Percentiles rank a stretch among this genome's conserved stretches.
Evolutionary conservation across 1,284 basidiomycete genomes (phyloP).

Genomic region (Agaricales sp.): DNA sequence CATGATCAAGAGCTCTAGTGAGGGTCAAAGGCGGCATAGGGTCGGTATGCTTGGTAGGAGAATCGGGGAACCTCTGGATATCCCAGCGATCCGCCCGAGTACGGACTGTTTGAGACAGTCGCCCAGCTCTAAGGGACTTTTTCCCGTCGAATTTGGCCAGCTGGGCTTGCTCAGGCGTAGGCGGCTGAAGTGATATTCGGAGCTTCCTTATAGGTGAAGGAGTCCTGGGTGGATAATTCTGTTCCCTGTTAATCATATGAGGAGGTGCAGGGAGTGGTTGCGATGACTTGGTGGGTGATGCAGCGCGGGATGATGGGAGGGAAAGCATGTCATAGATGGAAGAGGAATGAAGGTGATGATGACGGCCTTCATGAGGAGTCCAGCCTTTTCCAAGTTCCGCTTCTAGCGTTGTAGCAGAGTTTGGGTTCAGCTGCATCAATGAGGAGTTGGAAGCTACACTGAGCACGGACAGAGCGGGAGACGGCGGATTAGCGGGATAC

Average conservation of each 20-base stretch:
- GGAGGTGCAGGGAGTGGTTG: background rate
- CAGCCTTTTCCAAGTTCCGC: slow-evolving; percentile 36
- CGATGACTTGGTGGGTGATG: background rate
- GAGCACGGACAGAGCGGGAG: slow-evolving; percentile 24
- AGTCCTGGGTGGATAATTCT: background rate
- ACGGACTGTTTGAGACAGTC: slow-evolving; percentile 44
- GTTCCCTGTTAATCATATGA: background rate
- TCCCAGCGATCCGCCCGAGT: slow-evolving; percentile 44
- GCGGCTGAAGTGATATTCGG: background rate
- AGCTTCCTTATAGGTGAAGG: background rate
- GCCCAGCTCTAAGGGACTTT: slow-evolving; percentile 23
- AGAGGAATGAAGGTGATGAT: background rate
- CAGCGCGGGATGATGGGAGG: background rate
- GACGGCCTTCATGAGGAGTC: background rate
- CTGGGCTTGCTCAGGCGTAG: slow-evolving; percentile 1
- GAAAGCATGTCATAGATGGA: background rate
- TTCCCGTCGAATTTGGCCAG: slow-evolving; percentile 2
- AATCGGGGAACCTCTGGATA: slow-evolving; percentile 33
- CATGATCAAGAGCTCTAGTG: slow-evolving; percentile 9
- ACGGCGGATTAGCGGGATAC: slow-evolving; percentile 15
- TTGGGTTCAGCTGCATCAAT: background rate
- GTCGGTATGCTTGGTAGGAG: slow-evolving; percentile 4
- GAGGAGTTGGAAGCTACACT: slow-evolving; percentile 18
- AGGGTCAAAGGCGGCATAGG: background rate
- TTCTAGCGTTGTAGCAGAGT: slow-evolving; percentile 33